Evolutionary conservation across 345 rosid genomes (phyloP), one percentile per base, ranked within the genome.

Genomic region (Sonneratia caseolaris): DNA sequence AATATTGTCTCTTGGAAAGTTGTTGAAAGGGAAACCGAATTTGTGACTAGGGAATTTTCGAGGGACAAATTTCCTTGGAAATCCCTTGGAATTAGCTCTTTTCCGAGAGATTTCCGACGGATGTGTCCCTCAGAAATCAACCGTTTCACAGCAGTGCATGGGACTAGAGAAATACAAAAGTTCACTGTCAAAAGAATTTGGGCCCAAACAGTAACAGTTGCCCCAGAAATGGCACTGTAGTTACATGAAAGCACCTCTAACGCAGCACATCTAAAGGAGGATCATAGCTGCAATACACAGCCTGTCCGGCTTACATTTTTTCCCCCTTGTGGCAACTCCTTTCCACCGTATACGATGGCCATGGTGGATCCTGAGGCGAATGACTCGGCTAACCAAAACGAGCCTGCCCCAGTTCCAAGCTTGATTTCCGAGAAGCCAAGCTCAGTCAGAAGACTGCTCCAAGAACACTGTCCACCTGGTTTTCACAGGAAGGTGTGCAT

Each of bases 401-500:
- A 75, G 11, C 24, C 71, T 10, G 70, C 65, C 68, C 59, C 67
- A 3, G 74, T 68, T 16, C 71, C 72, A 45, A 76, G 38, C 59
- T 53, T 68, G 43, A 36, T 12, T 21, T 38, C 78, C 22, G 8
- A 22, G 18, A 64, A 24, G 49, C 27, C 70, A 36, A n/a, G 68
- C 10, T 53, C 43, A n/a, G 65, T 72, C 42, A 32, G 72, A 76
- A 35, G 48, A 55, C 71, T 74, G 12, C 69, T 77, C 68, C 37
- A 7, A 32, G 53, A 53, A 19, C 76, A 80, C 51, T 84, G 81
- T 53, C 85, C 86, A 32, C 48, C 80, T 53, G 79, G 72, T 64
- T 86, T 86, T 61, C 70, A 55, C 68, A 80, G 73, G 73, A 84
- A 84, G 91, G 86, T 86, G 70, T 4, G 24, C 21, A 48, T 18